Percentiles rank a stretch among this genome's conserved stretches.
Conservation (phyloP, 1,284 basidiomycete species). For the Somion occarium region DNA sequence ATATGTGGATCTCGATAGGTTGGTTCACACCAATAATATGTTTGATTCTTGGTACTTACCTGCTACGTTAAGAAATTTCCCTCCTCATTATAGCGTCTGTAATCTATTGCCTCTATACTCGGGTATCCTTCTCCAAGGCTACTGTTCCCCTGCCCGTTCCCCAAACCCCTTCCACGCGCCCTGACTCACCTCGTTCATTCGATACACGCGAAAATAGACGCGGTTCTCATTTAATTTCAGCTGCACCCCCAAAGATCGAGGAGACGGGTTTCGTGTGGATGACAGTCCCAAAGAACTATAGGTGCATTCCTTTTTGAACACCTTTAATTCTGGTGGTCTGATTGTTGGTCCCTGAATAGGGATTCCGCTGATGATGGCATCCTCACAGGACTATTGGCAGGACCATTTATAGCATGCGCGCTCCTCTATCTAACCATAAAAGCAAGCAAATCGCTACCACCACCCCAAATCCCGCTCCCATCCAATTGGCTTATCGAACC, state of each 20-base stretch:
- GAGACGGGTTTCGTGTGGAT: slow-evolving; percentile 73
- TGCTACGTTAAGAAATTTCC: slow-evolving; percentile 48
- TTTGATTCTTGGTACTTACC: slow-evolving; percentile 8
- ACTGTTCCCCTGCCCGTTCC: slow-evolving; percentile 18
- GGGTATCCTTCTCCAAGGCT: slow-evolving; percentile 38
- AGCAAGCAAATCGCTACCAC: slow-evolving; percentile 10
- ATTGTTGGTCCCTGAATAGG: slow-evolving; percentile 32
- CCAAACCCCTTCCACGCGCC: slow-evolving; percentile 25
- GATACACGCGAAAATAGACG: slow-evolving; percentile 45
- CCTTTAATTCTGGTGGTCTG: neutral
- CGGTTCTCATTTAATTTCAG: slow-evolving; percentile 21
- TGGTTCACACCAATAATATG: slow-evolving; percentile 4
- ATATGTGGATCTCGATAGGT: slow-evolving; percentile 45
- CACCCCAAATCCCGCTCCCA: slow-evolving; percentile 35
- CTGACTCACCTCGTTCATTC: slow-evolving; percentile 36
- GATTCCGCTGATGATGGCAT: slow-evolving; percentile 82
- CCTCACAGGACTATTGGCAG: slow-evolving; percentile 73
- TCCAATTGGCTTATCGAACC: slow-evolving; percentile 73
- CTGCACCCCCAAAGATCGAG: slow-evolving; percentile 37
- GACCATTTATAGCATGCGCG: slow-evolving; percentile 70
- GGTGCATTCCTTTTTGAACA: slow-evolving; percentile 35
- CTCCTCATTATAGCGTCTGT: slow-evolving; percentile 51
- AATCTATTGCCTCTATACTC: slow-evolving; percentile 61
- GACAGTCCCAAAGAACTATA: slow-evolving; percentile 85
- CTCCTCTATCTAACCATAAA: slow-evolving; percentile 42